phyloP scores from a whole-genome alignment of 2,329 filamentous ascomycete genomes.

The Camillea tinctor region DNA sequence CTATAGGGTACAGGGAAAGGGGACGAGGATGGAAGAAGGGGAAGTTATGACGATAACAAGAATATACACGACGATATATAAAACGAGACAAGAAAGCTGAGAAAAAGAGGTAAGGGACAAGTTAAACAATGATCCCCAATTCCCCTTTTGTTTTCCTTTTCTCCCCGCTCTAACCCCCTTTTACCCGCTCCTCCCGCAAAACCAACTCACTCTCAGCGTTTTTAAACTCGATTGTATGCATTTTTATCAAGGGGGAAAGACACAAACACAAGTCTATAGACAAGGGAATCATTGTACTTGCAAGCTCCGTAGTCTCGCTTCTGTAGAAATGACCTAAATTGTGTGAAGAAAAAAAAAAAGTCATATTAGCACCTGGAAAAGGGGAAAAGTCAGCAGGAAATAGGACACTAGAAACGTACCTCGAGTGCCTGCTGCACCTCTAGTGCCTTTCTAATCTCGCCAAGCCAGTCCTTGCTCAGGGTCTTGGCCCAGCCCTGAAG shows the following conservation, averaged over 20 bases:
- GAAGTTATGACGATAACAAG: neutral
- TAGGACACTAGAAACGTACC: conserved; percentile 46
- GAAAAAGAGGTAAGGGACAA: neutral
- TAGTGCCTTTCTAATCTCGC: conserved; percentile 84
- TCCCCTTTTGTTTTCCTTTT: neutral
- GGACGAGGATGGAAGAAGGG: too few species aligned
- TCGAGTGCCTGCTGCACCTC: conserved; percentile 96
- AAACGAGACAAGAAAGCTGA: neutral
- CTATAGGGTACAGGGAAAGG: neutral
- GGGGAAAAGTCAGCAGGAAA: neutral
- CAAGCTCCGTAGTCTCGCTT: conserved; percentile 30
- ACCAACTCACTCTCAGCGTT: neutral
- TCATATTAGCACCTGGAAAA: neutral
- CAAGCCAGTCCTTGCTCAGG: conserved; percentile 89
- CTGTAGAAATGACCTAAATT: conserved; percentile 29
- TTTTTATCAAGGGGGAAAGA: neutral
- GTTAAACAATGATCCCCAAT: neutral
- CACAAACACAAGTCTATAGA: neutral
- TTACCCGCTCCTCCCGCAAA: neutral
- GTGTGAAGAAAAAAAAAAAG: conserved; percentile 17
- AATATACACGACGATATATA: neutral
- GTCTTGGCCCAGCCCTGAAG: conserved; percentile 94
- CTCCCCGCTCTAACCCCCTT: neutral
- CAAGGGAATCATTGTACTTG: conserved; percentile 24
- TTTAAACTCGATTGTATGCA: neutral